phyloP scores from a whole-genome alignment of 495 filamentous ascomycete species.

The Penicillium ochrochloron region DNA sequence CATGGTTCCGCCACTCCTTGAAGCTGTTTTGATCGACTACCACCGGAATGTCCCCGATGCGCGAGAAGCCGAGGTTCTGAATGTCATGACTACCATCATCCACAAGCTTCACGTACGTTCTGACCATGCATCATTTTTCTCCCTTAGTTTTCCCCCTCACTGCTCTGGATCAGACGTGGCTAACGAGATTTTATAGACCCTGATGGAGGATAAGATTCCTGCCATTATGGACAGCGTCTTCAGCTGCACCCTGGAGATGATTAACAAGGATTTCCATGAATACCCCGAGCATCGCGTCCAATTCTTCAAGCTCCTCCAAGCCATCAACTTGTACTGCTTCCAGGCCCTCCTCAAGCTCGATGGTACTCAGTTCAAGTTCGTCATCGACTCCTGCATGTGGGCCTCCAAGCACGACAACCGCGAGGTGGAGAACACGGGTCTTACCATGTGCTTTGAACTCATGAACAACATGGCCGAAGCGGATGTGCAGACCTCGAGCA shows the following conservation, averaged over 20 bases:
- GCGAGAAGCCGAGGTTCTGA: constrained; percentile 93
- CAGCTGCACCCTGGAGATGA: constrained; percentile 98
- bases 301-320: constrained; percentile 94
- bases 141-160: not conserved
- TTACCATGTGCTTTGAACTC: constrained; percentile 98
- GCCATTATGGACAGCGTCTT: constrained; percentile 99
- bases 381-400: constrained; percentile 99
- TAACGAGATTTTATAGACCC: constrained; percentile 51
- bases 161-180: not conserved
- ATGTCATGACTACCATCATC: constrained; percentile 97
- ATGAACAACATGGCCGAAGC: constrained; percentile 98
- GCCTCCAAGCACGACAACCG: constrained; percentile 99
- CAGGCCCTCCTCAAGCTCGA: constrained; percentile 91
- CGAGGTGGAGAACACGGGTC: constrained; percentile 94
- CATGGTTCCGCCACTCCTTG: constrained; percentile 95
- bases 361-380: constrained; percentile 95
- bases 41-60: constrained; percentile 96
- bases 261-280: constrained; percentile 99
- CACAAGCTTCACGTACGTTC: constrained; percentile 88
- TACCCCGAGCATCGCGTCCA: constrained; percentile 98
- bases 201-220: constrained; percentile 98
- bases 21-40: constrained; percentile 94
- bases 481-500: constrained; percentile 79
- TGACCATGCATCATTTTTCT: not conserved
- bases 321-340: constrained; percentile 97